These are phyloP conservation scores for Phylloporus sp. DNA, from an alignment of 768 basidiomycete species.

Conservation along the genomic window DNA sequence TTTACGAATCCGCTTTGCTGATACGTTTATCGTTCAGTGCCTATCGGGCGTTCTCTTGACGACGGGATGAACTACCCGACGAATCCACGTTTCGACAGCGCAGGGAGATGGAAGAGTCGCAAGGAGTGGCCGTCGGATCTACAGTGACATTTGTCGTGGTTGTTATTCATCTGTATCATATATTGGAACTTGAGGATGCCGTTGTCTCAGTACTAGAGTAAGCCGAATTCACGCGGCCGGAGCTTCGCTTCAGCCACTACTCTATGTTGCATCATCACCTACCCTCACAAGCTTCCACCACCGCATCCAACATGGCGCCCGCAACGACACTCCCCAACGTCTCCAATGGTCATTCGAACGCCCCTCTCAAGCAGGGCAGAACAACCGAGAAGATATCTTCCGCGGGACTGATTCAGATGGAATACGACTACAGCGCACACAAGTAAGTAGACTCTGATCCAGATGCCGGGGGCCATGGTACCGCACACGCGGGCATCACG, in stretches of 20 bases:
- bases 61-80: conserved; percentile 62
- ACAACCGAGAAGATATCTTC: conserved; percentile 40
- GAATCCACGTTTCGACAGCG: conserved; percentile 69
- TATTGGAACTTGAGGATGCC: not conserved
- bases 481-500: conserved; percentile 21
- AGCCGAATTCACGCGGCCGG: conserved; percentile 13
- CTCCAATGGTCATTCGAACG: conserved; percentile 15
- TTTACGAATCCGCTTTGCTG: not conserved
- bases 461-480: conserved; percentile 1
- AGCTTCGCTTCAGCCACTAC: conserved; percentile 10
- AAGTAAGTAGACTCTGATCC: conserved; percentile 55
- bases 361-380: conserved; percentile 14
- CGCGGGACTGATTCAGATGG: conserved; percentile 71
- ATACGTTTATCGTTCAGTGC: conserved; percentile 31
- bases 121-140: conserved; percentile 67
- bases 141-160: conserved; percentile 35
- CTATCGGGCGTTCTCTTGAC: conserved; percentile 45
- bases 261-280: conserved; percentile 3
- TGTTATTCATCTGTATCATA: conserved; percentile 1
- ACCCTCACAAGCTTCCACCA: not conserved
- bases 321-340: conserved; percentile 10
- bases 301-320: conserved; percentile 22
- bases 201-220: not conserved
- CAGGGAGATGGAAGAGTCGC: conserved; percentile 63
- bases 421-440: conserved; percentile 81